These are phyloP conservation scores for Retiboletus fuscus DNA, from an alignment of 1,284 basidiomycete genomes.

Conservation along the genomic window DNA sequence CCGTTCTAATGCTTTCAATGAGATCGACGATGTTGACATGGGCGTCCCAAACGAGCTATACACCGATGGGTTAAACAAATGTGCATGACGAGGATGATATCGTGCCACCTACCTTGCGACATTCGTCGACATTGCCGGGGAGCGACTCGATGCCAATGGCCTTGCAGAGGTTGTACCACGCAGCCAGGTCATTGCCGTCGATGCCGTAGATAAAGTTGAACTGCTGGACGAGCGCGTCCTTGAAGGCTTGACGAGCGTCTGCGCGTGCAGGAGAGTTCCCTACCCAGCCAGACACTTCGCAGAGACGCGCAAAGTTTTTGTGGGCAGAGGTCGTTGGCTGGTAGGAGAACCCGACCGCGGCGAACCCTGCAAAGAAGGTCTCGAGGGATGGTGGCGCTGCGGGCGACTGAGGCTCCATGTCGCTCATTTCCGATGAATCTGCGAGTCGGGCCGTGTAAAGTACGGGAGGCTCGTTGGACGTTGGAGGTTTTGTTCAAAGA, in stretches of 20 bases:
- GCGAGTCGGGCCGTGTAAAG: too few species aligned
- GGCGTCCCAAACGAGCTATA: slow-evolving; percentile 35
- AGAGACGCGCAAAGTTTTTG: slow-evolving; percentile 34
- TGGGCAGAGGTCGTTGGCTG: slow-evolving; percentile 18
- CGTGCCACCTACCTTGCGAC: slow-evolving; percentile 27
- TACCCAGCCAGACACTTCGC: slow-evolving; percentile 9
- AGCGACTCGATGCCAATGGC: slow-evolving; percentile 28
- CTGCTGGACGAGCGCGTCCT: slow-evolving; percentile 28
- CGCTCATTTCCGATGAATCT: too few species aligned
- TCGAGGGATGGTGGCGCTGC: slow-evolving; percentile 26
- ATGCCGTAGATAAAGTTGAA: slow-evolving; percentile 29
- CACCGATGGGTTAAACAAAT: too few species aligned
- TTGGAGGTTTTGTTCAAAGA: too few species aligned
- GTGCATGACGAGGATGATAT: too few species aligned
- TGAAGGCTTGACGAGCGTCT: slow-evolving; percentile 25
- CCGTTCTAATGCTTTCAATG: slow-evolving; percentile 26
- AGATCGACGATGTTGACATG: slow-evolving; percentile 36
- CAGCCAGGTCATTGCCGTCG: slow-evolving; percentile 6
- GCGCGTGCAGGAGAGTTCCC: slow-evolving; percentile 7
- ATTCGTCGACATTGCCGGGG: slow-evolving; percentile 22
- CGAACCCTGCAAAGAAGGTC: slow-evolving; percentile 29
- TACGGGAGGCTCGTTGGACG: too few species aligned
- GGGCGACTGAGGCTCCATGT: background rate
- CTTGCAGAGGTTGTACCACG: slow-evolving; percentile 33
- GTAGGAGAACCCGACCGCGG: slow-evolving; percentile 33